A percentile compares a stretch with the other conserved stretches of the same genome.
phyloP scores from a whole-genome alignment of 2,329 filamentous ascomycete genomes.

The Chaetomium olivaceum region DNA sequence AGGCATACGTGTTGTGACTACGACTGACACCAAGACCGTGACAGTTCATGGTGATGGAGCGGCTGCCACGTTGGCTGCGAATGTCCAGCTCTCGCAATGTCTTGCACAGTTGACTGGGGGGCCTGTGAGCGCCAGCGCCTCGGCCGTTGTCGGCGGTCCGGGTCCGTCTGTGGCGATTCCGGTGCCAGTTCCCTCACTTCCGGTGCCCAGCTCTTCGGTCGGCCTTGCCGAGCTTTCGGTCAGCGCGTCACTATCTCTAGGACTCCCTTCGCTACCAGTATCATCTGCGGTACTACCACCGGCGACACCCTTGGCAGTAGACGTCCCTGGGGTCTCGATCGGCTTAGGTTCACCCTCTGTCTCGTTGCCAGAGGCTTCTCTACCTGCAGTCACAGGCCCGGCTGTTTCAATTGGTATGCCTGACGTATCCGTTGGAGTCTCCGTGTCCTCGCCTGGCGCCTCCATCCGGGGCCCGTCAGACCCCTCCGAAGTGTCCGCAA shows the following conservation, averaged over 20 bases:
- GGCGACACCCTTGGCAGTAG: not conserved
- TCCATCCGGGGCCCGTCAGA: not conserved
- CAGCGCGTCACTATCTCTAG: not conserved
- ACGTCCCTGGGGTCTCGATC: not conserved
- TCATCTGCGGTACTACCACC: not conserved
- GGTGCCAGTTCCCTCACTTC: not conserved
- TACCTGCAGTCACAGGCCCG: not conserved
- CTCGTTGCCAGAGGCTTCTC: not conserved
- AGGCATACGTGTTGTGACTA: not conserved
- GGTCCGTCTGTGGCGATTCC: not conserved
- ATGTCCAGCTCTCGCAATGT: not conserved
- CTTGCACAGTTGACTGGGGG: not conserved
- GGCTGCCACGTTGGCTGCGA: slow-evolving; percentile 1
- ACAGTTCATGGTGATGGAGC: slow-evolving; percentile 2
- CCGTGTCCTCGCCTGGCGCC: not conserved
- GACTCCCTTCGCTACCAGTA: not conserved
- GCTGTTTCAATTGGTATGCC: not conserved
- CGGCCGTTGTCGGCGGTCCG: not conserved
- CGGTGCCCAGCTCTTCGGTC: not conserved
- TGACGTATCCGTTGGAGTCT: not conserved
- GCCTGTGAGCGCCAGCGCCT: not conserved
- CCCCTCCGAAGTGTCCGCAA: not conserved
- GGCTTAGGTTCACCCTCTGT: not conserved
- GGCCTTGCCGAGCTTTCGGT: not conserved
- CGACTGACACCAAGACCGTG: slow-evolving; percentile 14